A percentile compares a stretch with the other conserved stretches of the same genome.
phyloP scores from a whole-genome alignment of 176 grass and related monocot species.

The Oryza glumipatula region DNA sequence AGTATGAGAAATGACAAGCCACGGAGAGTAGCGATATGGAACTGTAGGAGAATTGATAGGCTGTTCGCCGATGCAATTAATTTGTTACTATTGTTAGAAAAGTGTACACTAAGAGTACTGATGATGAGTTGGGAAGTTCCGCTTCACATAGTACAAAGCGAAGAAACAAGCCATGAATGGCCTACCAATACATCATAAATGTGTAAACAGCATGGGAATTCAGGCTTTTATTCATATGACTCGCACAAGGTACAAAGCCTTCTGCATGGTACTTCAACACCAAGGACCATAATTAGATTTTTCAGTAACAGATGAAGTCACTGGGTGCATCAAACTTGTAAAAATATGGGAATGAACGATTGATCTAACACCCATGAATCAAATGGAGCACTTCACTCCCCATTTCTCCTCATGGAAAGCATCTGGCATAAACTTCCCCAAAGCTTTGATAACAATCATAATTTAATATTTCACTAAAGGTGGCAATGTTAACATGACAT shows the following conservation, averaged over 20 bases:
- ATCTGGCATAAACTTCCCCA: not conserved
- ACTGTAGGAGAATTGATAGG: not conserved
- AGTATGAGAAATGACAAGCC: not conserved
- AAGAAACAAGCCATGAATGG: constrained; percentile 35
- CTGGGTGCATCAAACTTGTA: not conserved
- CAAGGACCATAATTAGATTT: not conserved
- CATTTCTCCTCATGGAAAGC: not conserved
- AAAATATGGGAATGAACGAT: not conserved
- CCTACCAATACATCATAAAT: not conserved
- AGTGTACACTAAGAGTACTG: not conserved
- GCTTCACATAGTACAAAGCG: not conserved
- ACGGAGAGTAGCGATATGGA: not conserved
- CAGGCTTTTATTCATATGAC: not conserved
- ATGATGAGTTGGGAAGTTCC: not conserved
- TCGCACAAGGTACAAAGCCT: constrained; percentile 20
- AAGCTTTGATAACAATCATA: not conserved
- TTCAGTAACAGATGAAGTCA: not conserved
- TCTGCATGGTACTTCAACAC: constrained; percentile 9
- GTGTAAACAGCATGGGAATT: not conserved
- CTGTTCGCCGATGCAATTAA: not conserved
- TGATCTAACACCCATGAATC: not conserved
- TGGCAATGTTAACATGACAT: not conserved
- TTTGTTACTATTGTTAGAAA: not conserved
- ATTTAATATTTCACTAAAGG: not conserved
- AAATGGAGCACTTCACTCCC: not conserved